A percentile compares a stretch with the other conserved stretches of the same genome.
phyloP scores from a whole-genome alignment of 768 basidiomycete genomes.

The Rubroboletus satanas region DNA sequence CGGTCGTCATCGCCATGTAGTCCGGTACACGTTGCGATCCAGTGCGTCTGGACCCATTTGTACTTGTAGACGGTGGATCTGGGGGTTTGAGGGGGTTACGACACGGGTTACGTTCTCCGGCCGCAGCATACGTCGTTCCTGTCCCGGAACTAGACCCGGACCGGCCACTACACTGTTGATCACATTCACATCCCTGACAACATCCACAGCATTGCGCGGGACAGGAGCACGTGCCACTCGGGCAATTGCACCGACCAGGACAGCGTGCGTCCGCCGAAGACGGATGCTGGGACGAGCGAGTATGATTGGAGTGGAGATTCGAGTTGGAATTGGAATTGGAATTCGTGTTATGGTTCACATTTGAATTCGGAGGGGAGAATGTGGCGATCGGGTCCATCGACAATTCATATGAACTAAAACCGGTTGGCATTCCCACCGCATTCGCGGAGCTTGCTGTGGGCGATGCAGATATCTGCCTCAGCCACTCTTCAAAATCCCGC shows the following conservation, averaged over 20 bases:
- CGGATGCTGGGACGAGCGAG: conserved; percentile 16
- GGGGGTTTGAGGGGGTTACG: conserved; percentile 9
- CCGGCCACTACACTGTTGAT: conserved; percentile 19
- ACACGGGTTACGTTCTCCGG: conserved; percentile 33
- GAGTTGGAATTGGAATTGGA: neutral
- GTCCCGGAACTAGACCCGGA: conserved; percentile 8
- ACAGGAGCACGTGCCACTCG: conserved; percentile 32
- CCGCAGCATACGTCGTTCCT: conserved; percentile 28
- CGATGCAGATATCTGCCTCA: conserved; percentile 43
- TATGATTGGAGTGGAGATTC: conserved; percentile 1
- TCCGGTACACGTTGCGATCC: conserved; percentile 28
- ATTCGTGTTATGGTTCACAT: conserved; percentile 1
- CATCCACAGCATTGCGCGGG: conserved; percentile 30
- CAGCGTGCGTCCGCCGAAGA: conserved; percentile 27
- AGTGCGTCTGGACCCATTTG: conserved; percentile 10
- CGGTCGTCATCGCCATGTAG: conserved; percentile 32
- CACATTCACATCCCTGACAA: conserved; percentile 31
- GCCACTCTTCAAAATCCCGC: conserved; percentile 60
- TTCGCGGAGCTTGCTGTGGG: conserved; percentile 11
- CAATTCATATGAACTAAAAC: conserved; percentile 31
- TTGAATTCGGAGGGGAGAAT: conserved; percentile 13
- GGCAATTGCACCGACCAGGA: conserved; percentile 34
- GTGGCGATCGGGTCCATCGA: conserved; percentile 19
- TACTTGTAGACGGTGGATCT: conserved; percentile 7
- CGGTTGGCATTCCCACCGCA: conserved; percentile 18